These are phyloP conservation scores for Citrus glauca DNA, from an alignment of 345 rosid genomes.

Conservation along the genomic window DNA sequence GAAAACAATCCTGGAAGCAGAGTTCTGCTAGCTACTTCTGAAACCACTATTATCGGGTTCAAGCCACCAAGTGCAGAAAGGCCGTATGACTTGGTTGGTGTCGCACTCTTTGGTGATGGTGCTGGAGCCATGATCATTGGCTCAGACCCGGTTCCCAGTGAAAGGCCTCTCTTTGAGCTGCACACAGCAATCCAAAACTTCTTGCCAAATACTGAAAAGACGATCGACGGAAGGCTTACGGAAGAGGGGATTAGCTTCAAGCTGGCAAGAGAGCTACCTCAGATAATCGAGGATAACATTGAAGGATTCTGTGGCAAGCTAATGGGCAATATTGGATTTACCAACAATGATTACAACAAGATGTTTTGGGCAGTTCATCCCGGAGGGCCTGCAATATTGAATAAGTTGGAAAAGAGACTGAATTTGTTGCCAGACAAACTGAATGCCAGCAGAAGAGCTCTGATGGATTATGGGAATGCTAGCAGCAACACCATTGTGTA, in stretches of 20 bases:
- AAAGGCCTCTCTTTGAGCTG: slow-evolving; percentile 87
- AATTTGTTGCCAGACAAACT: slow-evolving; percentile 71
- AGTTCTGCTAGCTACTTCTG: slow-evolving; percentile 80
- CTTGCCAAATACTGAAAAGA: slow-evolving; percentile 72
- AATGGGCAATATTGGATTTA: slow-evolving; percentile 41
- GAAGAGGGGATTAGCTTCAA: slow-evolving; percentile 92
- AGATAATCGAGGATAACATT: slow-evolving; percentile 83
- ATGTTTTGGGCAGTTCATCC: slow-evolving; percentile 99
- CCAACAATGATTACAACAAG: slow-evolving; percentile 54
- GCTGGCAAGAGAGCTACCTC: slow-evolving; percentile 86
- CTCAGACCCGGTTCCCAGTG: slow-evolving; percentile 53
- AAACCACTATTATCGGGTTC: slow-evolving; percentile 91
- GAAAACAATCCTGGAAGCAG: slow-evolving; percentile 93
- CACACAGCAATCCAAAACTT: slow-evolving; percentile 81
- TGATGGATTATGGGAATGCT: slow-evolving; percentile 90
- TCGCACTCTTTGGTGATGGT: slow-evolving; percentile 90
- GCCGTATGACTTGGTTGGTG: slow-evolving; percentile 97
- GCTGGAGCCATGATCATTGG: slow-evolving; percentile 88
- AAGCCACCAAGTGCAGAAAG: slow-evolving; percentile 82
- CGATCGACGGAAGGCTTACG: slow-evolving; percentile 80
- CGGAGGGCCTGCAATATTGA: slow-evolving; percentile 95
- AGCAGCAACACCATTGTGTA: slow-evolving; percentile 92
- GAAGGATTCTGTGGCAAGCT: slow-evolving; percentile 73
- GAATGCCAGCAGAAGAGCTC: slow-evolving; percentile 76
- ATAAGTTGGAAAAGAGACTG: slow-evolving; percentile 76